These are phyloP conservation scores for Salix koriyanagi DNA, from an alignment of 345 rosid species.

Conservation along the genomic window DNA sequence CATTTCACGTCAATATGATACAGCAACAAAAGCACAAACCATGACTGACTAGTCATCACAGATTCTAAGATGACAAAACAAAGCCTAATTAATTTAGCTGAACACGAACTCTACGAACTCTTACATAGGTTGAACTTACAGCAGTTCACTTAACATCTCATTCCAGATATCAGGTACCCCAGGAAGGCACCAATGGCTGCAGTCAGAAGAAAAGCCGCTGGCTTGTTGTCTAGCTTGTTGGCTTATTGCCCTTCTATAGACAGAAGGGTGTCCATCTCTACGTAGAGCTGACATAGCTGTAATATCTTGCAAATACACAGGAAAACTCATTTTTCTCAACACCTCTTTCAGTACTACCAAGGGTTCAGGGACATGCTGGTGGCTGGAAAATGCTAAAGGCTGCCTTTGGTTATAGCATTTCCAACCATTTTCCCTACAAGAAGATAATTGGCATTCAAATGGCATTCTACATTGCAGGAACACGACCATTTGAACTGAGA, in stretches of 20 bases:
- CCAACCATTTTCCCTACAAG: constrained; percentile 73
- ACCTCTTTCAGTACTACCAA: constrained; percentile 65
- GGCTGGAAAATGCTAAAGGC: constrained; percentile 56
- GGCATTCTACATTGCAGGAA: not conserved
- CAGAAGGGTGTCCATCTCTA: constrained; percentile 88
- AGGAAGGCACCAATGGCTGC: constrained; percentile 98
- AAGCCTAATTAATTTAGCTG: constrained; percentile 6
- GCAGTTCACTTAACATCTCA: constrained; percentile 66
- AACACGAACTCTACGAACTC: constrained; percentile 13
- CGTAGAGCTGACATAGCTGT: constrained; percentile 77
- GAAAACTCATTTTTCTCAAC: constrained; percentile 60
- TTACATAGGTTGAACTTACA: constrained; percentile 18
- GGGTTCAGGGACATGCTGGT: constrained; percentile 59
- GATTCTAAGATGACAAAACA: constrained; percentile 3
- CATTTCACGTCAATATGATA: constrained; percentile 11
- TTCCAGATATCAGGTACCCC: constrained; percentile 95
- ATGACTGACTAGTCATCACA: constrained; percentile 11
- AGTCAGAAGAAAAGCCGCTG: constrained; percentile 51
- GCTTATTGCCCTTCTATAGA: constrained; percentile 54
- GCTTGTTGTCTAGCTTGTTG: constrained; percentile 53
- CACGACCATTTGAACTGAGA: not conserved
- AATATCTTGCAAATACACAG: constrained; percentile 70
- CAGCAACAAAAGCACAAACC: constrained; percentile 14
- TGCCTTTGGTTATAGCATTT: constrained; percentile 76
- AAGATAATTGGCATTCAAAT: not conserved